Evolutionary conservation across 75 land plant genomes (phyloP).

Genomic region (Cryptomeria japonica): DNA sequence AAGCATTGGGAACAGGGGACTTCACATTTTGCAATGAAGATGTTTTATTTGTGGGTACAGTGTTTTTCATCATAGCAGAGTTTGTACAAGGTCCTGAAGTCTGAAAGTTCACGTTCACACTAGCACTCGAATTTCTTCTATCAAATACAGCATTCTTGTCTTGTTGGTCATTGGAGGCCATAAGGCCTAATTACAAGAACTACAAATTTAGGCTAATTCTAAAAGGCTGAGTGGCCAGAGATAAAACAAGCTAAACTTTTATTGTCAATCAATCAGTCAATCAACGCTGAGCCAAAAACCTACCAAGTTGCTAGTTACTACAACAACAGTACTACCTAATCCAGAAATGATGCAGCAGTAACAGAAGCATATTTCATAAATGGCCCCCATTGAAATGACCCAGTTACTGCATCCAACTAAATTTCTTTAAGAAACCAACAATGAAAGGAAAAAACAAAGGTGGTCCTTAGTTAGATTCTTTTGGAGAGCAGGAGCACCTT

Average conservation of each 20-base stretch:
- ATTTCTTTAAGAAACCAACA: neutral
- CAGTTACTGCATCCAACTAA: neutral
- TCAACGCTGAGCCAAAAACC: neutral
- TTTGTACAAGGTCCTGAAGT: neutral
- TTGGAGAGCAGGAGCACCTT: neutral
- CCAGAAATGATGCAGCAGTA: neutral
- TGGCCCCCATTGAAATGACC: constrained; percentile 8
- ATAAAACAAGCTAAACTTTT: neutral
- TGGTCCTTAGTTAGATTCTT: constrained; percentile 15
- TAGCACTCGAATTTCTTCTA: neutral
- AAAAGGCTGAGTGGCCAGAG: neutral
- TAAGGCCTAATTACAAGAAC: neutral
- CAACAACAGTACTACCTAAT: neutral
- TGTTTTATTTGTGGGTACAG: neutral
- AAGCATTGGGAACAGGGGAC: constrained; percentile 1
- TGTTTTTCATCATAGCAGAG: constrained; percentile 4
- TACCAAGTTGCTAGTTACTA: neutral
- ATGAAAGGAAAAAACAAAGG: constrained; percentile 4
- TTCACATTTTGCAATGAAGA: constrained; percentile 1
- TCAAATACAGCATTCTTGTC: constrained; percentile 6
- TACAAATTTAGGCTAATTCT: neutral
- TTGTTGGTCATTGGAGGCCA: constrained; percentile 6
- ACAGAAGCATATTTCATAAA: constrained; percentile 3
- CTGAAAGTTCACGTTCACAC: neutral
- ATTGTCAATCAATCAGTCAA: constrained; percentile 2